These are phyloP conservation scores for Fraxinus excelsior DNA, from an alignment of 257 asterid species.

Conservation along the genomic window DNA sequence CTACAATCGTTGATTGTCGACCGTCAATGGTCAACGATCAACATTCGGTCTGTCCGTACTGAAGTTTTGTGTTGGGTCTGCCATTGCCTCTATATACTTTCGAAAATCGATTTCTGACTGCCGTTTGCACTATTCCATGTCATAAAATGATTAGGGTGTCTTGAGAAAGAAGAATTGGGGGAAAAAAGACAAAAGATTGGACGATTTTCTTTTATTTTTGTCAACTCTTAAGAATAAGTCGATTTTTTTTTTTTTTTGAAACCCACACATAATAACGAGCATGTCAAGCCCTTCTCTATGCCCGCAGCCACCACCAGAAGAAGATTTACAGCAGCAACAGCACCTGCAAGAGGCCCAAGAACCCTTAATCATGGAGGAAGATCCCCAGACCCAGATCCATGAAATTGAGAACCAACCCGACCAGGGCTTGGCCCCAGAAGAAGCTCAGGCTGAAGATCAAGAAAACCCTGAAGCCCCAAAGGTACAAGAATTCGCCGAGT, in stretches of 20 bases:
- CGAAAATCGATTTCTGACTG: too few species aligned
- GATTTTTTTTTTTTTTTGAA: background rate
- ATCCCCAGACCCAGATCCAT: constrained; percentile 20
- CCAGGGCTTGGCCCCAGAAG: background rate
- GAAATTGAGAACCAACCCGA: constrained; percentile 1
- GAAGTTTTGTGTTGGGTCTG: too few species aligned
- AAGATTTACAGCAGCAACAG: background rate
- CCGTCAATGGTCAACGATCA: too few species aligned
- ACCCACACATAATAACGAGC: background rate
- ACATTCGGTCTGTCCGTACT: too few species aligned
- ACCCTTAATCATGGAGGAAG: constrained; percentile 18
- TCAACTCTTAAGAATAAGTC: too few species aligned
- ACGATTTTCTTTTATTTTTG: too few species aligned
- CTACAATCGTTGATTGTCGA: too few species aligned
- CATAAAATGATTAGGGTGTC: too few species aligned
- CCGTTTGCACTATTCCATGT: too few species aligned
- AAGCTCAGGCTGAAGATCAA: constrained; percentile 15
- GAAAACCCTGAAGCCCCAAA: constrained; percentile 26
- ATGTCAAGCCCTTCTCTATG: background rate
- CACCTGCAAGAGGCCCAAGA: constrained; percentile 16
- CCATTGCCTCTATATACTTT: too few species aligned
- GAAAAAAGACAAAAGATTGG: too few species aligned
- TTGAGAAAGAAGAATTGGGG: too few species aligned
- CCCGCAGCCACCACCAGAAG: background rate
- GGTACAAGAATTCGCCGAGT: background rate